Conservation (phyloP, 768 basidiomycete species). For the Rhizopogon vinicolor region DNA sequence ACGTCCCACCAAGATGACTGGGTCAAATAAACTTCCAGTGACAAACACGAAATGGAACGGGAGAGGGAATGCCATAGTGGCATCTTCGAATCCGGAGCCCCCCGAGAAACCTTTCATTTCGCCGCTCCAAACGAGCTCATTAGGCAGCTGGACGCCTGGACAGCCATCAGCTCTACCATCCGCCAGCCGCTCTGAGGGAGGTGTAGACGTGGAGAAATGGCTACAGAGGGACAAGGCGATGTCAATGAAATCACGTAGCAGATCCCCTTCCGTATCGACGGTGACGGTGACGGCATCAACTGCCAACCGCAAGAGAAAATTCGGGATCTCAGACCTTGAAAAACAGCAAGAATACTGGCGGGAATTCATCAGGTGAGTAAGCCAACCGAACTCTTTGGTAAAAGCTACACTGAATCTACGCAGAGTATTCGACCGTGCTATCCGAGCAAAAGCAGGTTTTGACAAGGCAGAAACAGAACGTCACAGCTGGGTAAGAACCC, state of each 20-base stretch:
- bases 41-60: conserved; percentile 11
- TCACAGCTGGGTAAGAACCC: conserved; percentile 24
- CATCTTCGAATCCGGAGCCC: neutral
- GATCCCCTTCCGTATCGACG: neutral
- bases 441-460: conserved; percentile 21
- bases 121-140: neutral
- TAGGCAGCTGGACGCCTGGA: neutral
- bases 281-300: conserved; percentile 10
- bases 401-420: neutral
- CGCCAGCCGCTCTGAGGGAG: neutral
- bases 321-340: conserved; percentile 10
- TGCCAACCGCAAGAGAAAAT: conserved; percentile 22
- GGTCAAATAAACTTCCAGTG: conserved; percentile 21
- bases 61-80: neutral
- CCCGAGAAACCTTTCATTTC: neutral
- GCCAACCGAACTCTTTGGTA: neutral
- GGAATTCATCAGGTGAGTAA: conserved; percentile 26
- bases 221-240: neutral
- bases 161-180: neutral
- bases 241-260: neutral
- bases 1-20: conserved; percentile 9
- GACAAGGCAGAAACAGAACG: conserved; percentile 25
- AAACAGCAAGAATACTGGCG: conserved; percentile 20
- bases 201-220: neutral
- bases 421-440: conserved; percentile 26